These are phyloP conservation scores for Polyplosphaeria fusca DNA, from an alignment of 495 filamentous ascomycete genomes.

Conservation along the genomic window DNA sequence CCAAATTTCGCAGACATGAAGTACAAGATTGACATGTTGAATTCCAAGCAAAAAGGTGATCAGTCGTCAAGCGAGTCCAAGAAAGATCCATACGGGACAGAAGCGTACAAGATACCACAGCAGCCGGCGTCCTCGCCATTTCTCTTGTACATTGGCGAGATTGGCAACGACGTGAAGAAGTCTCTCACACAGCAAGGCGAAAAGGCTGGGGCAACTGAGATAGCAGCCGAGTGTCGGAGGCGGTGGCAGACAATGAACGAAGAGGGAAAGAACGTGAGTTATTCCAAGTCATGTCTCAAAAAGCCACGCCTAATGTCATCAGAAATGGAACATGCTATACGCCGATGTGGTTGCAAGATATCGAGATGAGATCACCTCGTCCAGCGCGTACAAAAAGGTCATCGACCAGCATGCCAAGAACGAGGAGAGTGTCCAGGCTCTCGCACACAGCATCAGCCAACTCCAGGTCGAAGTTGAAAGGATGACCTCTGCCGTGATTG, in stretches of 20 bases:
- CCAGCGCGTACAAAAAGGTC: constrained; percentile 27
- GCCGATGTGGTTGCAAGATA: constrained; percentile 30
- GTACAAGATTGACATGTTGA: constrained; percentile 20
- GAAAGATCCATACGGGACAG: not conserved
- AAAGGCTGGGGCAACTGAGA: constrained; percentile 29
- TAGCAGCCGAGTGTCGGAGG: constrained; percentile 32
- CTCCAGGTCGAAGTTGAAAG: constrained; percentile 33
- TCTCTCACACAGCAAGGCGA: constrained; percentile 22
- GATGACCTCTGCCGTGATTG: constrained; percentile 24
- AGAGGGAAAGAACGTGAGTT: constrained; percentile 33
- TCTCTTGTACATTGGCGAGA: constrained; percentile 32
- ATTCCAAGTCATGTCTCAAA: not conserved
- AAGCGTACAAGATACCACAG: constrained; percentile 26
- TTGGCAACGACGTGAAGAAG: constrained; percentile 26
- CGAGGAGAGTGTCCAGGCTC: constrained; percentile 29
- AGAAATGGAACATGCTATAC: constrained; percentile 36
- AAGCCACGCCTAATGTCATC: not conserved
- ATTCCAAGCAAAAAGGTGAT: constrained; percentile 3
- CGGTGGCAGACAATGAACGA: constrained; percentile 32
- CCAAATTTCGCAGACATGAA: constrained; percentile 27
- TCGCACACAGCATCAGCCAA: constrained; percentile 32
- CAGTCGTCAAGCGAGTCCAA: not conserved
- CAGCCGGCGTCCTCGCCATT: constrained; percentile 33
- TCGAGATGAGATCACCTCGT: constrained; percentile 32
- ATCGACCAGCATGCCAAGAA: constrained; percentile 30